phyloP scores from a whole-genome alignment of 352 stramenopile species.

The Phytophthora sansomeana region DNA sequence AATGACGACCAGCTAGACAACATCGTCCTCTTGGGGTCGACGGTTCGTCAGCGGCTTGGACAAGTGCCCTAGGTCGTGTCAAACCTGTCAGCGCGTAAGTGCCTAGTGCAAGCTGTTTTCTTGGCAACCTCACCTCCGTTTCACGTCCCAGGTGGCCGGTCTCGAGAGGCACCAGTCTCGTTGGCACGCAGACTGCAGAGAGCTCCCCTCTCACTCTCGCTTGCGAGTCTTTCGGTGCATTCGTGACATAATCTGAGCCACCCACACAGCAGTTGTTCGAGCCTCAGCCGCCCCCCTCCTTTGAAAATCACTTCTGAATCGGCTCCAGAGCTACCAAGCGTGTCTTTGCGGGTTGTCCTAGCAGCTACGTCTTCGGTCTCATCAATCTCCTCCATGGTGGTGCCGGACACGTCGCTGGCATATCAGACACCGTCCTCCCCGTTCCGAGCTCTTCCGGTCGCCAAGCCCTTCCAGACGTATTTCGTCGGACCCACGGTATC shows the following conservation, averaged over 20 bases:
- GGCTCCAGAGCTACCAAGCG: conserved; percentile 6
- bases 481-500: conserved; percentile 10
- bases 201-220: conserved; percentile 26
- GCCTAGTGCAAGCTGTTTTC: conserved; percentile 32
- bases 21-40: conserved; percentile 4
- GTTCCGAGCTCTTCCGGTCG: conserved; percentile 20
- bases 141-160: conserved; percentile 13
- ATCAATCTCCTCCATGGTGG: conserved; percentile 31
- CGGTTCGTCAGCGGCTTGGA: conserved; percentile 11
- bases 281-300: conserved; percentile 20
- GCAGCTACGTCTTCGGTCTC: not conserved
- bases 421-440: conserved; percentile 26
- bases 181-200: conserved; percentile 2
- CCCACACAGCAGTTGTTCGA: conserved; percentile 33
- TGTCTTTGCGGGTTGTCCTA: not conserved
- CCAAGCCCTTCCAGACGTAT: conserved; percentile 20
- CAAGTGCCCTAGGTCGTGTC: conserved; percentile 8
- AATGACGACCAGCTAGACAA: not conserved
- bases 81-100: conserved; percentile 16
- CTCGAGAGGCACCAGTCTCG: conserved; percentile 10
- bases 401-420: conserved; percentile 29
- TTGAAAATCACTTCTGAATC: conserved; percentile 43
- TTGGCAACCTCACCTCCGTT: conserved; percentile 13
- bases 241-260: conserved; percentile 48
- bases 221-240: conserved; percentile 41